phyloP scores from a whole-genome alignment of 2,329 filamentous ascomycete species.

The Acrocalymma vagum region DNA sequence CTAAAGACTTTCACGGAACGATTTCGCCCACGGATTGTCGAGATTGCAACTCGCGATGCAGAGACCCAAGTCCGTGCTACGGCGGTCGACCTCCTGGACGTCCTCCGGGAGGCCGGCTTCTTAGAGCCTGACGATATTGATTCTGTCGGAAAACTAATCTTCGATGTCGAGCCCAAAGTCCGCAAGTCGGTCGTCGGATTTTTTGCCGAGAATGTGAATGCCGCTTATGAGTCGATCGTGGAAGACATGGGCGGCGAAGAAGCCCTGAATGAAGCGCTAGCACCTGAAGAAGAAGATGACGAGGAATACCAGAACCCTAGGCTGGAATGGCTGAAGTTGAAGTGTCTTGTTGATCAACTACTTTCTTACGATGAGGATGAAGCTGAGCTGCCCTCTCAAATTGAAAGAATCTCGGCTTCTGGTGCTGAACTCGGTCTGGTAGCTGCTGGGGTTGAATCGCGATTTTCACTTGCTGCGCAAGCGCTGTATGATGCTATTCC shows the following conservation, averaged over 20 bases:
- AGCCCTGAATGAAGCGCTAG: slow-evolving; percentile 76
- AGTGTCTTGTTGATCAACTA: slow-evolving; percentile 86
- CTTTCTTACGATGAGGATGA: slow-evolving; percentile 79
- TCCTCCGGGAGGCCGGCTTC: slow-evolving; percentile 82
- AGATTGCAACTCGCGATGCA: slow-evolving; percentile 88
- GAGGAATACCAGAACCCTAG: slow-evolving; percentile 78
- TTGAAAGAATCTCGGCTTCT: slow-evolving; percentile 53
- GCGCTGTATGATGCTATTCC: slow-evolving; percentile 83
- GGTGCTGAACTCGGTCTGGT: slow-evolving; percentile 58
- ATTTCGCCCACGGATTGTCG: slow-evolving; percentile 85
- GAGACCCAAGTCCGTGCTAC: slow-evolving; percentile 82
- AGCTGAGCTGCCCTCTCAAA: slow-evolving; percentile 62
- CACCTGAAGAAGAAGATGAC: slow-evolving; percentile 75
- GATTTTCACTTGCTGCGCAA: slow-evolving; percentile 86
- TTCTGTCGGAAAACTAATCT: slow-evolving; percentile 84
- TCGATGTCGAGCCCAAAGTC: slow-evolving; percentile 84
- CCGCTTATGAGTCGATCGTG: slow-evolving; percentile 79
- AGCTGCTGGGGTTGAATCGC: slow-evolving; percentile 74
- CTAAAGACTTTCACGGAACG: slow-evolving; percentile 92
- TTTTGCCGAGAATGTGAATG: slow-evolving; percentile 86
- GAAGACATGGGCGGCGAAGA: slow-evolving; percentile 87
- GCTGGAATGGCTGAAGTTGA: slow-evolving; percentile 88
- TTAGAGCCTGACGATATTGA: slow-evolving; percentile 94
- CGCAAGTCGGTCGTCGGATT: slow-evolving; percentile 90
- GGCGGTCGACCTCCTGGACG: slow-evolving; percentile 82